phyloP scores from a whole-genome alignment of 768 basidiomycete genomes.

The Lactarius akahatsu region DNA sequence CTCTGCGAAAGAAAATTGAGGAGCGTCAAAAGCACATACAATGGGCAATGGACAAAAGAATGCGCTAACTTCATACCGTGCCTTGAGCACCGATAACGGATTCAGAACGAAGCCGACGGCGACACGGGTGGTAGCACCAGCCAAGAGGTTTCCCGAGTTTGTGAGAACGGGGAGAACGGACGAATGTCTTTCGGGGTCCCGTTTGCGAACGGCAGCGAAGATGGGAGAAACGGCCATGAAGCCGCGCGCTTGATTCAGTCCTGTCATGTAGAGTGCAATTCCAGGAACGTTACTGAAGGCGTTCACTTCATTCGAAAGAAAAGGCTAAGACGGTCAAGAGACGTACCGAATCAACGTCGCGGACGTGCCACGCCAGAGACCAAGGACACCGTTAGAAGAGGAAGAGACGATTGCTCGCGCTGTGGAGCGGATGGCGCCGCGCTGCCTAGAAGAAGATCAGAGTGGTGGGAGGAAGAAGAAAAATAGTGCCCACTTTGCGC shows the following conservation, averaged over 20 bases:
- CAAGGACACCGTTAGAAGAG: slow-evolving; percentile 58
- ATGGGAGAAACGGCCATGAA: slow-evolving; percentile 69
- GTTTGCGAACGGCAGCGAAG: slow-evolving; percentile 47
- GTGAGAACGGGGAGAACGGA: slow-evolving; percentile 72
- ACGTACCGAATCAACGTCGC: slow-evolving; percentile 72
- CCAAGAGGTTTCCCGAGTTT: slow-evolving; percentile 76
- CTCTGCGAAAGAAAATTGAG: slow-evolving; percentile 48
- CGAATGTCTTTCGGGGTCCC: slow-evolving; percentile 30
- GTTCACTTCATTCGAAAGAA: background rate
- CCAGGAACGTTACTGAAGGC: slow-evolving; percentile 81
- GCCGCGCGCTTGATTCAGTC: slow-evolving; percentile 77
- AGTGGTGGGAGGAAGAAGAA: background rate
- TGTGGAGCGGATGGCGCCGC: slow-evolving; percentile 48
- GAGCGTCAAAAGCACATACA: background rate
- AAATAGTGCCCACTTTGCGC: slow-evolving; percentile 39
- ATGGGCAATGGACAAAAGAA: background rate
- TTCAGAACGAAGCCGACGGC: slow-evolving; percentile 82
- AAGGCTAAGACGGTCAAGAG: background rate
- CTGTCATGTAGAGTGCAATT: slow-evolving; percentile 88
- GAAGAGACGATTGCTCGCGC: slow-evolving; percentile 56
- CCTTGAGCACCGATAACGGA: slow-evolving; percentile 89
- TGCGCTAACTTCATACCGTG: slow-evolving; percentile 76
- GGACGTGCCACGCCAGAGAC: slow-evolving; percentile 86
- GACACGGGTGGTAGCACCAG: slow-evolving; percentile 81
- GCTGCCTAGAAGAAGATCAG: slow-evolving; percentile 33